These are phyloP conservation scores for Nowakowskiella sp. DNA, from an alignment of 192 early-diverging fungal species.

Conservation along the genomic window DNA sequence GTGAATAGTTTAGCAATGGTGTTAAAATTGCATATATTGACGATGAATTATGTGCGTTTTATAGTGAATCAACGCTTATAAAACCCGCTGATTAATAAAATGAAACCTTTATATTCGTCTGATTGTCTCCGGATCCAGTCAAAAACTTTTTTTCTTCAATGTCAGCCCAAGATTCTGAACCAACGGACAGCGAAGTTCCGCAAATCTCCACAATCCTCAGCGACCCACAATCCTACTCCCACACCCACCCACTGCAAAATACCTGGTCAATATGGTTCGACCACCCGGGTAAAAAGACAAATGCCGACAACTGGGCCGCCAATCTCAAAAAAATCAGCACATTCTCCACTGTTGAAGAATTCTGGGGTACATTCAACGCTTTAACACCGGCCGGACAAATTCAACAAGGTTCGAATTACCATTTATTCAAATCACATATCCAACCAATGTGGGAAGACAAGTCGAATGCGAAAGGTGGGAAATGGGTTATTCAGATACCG, in stretches of 20 bases:
- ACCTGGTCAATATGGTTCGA: slow-evolving; percentile 95
- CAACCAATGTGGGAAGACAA: slow-evolving; percentile 94
- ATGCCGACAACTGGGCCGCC: slow-evolving; percentile 66
- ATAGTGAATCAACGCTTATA: no score
- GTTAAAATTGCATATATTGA: no score
- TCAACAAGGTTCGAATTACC: slow-evolving; percentile 78
- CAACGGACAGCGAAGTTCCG: no score
- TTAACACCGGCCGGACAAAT: slow-evolving; percentile 67
- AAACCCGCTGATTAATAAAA: no score
- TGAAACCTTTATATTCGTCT: no score
- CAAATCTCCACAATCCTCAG: no score
- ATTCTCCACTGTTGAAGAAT: slow-evolving; percentile 90
- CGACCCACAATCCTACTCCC: slow-evolving; percentile 64
- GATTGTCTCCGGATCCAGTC: no score
- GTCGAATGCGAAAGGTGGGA: slow-evolving; percentile 82
- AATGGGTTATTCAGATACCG: slow-evolving; percentile 73
- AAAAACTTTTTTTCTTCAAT: no score
- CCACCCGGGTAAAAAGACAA: slow-evolving; percentile 73
- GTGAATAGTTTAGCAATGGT: no score
- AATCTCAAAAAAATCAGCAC: slow-evolving; percentile 87
- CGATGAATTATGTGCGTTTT: no score
- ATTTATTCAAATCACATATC: slow-evolving; percentile 86
- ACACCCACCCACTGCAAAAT: slow-evolving; percentile 81
- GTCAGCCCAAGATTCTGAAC: no score
- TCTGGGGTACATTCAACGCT: slow-evolving; percentile 93